These are phyloP conservation scores for Blastosporella zonata DNA, from an alignment of 1,284 basidiomycete genomes.

Conservation along the genomic window DNA sequence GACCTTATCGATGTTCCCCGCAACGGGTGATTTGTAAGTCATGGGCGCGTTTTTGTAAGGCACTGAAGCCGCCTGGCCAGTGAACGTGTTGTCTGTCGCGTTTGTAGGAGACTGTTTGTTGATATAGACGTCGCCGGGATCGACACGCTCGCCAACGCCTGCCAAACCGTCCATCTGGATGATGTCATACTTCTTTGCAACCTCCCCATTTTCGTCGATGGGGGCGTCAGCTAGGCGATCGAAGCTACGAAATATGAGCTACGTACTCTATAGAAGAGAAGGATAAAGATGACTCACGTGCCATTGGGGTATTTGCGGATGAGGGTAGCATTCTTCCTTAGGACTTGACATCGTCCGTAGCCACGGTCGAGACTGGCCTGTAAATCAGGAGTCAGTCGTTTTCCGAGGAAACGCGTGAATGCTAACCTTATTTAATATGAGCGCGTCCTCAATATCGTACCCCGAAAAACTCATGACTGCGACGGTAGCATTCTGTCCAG, in stretches of 20 bases:
- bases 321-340: constrained; percentile 93
- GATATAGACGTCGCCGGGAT: constrained; percentile 92
- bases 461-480: constrained; percentile 99
- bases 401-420: not conserved
- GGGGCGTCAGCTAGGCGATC: constrained; percentile 96
- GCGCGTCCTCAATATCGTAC: constrained; percentile 99
- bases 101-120: constrained; percentile 96
- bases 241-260: constrained; percentile 32
- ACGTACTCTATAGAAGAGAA: not conserved
- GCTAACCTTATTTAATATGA: constrained; percentile 89
- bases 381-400: constrained; percentile 17
- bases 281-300: constrained; percentile 58
- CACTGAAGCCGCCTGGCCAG: constrained; percentile 73
- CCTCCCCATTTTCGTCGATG: constrained; percentile 74
- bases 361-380: constrained; percentile 94
- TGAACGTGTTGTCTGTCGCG: constrained; percentile 82
- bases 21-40: constrained; percentile 89
- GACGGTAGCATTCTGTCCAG: constrained; percentile 97
- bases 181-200: constrained; percentile 85
- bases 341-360: constrained; percentile 95
- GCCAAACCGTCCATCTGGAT: constrained; percentile 92
- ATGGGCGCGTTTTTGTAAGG: constrained; percentile 90
- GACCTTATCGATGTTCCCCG: constrained; percentile 96
- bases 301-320: constrained; percentile 97
- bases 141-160: constrained; percentile 91